Evolutionary conservation across 192 early-diverging fungal genomes (phyloP), one percentile per base, ranked within the genome.

Genomic region (Coemansia sp.): DNA sequence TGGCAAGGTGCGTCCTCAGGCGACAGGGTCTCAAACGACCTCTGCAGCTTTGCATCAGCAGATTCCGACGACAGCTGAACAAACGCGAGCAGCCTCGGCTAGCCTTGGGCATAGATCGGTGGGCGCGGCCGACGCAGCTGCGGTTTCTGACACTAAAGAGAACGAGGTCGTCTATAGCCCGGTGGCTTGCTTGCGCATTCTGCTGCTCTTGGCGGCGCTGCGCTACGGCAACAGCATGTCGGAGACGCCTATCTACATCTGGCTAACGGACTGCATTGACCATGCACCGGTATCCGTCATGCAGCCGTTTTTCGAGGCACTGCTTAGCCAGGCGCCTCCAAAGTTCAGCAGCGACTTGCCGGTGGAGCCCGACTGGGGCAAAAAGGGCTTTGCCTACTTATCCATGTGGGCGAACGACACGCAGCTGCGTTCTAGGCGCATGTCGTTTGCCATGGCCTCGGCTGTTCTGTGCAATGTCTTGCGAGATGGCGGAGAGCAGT

Each of bases 191-290:
- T 56, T 62, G 29, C 61, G 76, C 10, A 67, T 79, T 5, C 50
- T 74, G 30, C 64, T 64, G 28, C 49, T 79, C 23, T 57, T 79
- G 16, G 72, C 68, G 5, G 71, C 64, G 6, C 61, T 79, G 57
- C 45, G 71, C 19, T 79, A 79, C 36, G 68, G 71, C 2, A 66
- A 64, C 30, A 73, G 68, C 50, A 46, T 70, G 54, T 65, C 60
- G 36, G 68, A 70, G 20, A 73, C 76, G 39, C 76, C 76, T 7
- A 73, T 79, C 28, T 55, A 79, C 49, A 70, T 65, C 64, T 79
- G 76, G 76, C 58, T 79, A 42, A 70, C 71, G 0, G 76, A 79
- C 50, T 69, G 63, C 46, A 53, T 74, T 6, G 68, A 74, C 47
- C 27, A 50, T 3, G 67, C 76, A 29, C 71, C 76, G 14, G 22